These are phyloP conservation scores for Cyberlindnera maritima DNA, from an alignment of 805 yeast genomes.

Conservation along the genomic window DNA sequence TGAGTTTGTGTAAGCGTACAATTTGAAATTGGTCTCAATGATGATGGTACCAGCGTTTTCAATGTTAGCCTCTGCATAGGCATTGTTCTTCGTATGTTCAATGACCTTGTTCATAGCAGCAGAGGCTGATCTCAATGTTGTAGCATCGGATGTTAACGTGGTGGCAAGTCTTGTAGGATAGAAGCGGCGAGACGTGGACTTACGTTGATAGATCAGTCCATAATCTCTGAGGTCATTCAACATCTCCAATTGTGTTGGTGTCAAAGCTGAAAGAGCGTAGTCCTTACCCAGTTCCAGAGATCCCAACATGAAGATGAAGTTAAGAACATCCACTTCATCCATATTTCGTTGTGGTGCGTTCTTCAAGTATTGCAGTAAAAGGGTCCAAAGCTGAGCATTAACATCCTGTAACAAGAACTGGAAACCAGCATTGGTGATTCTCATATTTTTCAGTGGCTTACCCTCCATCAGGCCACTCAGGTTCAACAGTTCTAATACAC, in stretches of 20 bases:
- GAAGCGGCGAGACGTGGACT: slow-evolving; percentile 57
- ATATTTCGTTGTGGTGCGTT: slow-evolving; percentile 74
- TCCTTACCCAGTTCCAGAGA: slow-evolving; percentile 89
- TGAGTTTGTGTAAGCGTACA: slow-evolving; percentile 90
- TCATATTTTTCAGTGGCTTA: slow-evolving; percentile 38
- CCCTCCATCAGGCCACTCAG: slow-evolving; percentile 90
- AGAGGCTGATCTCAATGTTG: slow-evolving; percentile 68
- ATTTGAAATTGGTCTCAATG: slow-evolving; percentile 88
- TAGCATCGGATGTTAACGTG: slow-evolving; percentile 80
- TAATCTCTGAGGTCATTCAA: slow-evolving; percentile 87
- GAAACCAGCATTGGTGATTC: slow-evolving; percentile 88
- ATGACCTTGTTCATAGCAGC: slow-evolving; percentile 71
- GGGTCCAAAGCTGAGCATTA: slow-evolving; percentile 92
- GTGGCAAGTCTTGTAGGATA: slow-evolving; percentile 92
- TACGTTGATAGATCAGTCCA: slow-evolving; percentile 78
- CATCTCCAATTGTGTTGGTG: slow-evolving; percentile 81
- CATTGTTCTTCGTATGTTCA: slow-evolving; percentile 30
- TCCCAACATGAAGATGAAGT: slow-evolving; percentile 91
- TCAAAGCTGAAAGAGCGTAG: slow-evolving; percentile 66
- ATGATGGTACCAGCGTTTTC: slow-evolving; percentile 66
- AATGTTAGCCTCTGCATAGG: slow-evolving; percentile 14
- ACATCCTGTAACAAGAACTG: slow-evolving; percentile 92
- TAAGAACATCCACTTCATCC: slow-evolving; percentile 95
- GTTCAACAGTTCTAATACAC: slow-evolving; percentile 71
- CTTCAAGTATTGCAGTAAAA: slow-evolving; percentile 80